A percentile compares a stretch with the other conserved stretches of the same genome.
These are phyloP conservation scores for Pseudohalonectria lignicola DNA, from an alignment of 2,329 filamentous ascomycete genomes.

Conservation along the genomic window DNA sequence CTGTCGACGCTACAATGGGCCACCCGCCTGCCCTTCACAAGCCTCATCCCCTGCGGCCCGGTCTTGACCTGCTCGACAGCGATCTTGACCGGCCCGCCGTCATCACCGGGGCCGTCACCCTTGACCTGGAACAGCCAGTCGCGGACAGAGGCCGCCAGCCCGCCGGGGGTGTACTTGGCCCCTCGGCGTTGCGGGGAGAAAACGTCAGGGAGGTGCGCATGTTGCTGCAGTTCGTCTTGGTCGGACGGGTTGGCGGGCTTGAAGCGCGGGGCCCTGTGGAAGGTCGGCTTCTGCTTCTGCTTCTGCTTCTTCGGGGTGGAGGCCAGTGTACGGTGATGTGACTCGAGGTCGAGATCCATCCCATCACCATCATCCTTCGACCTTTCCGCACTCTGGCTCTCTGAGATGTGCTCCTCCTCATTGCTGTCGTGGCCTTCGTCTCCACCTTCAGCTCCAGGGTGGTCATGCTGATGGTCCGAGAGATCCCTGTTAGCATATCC, in stretches of 20 bases:
- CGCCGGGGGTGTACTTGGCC: slow-evolving; percentile 23
- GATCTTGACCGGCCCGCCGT: slow-evolving; percentile 6
- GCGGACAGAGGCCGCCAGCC: slow-evolving; percentile 28
- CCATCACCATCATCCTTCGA: not conserved
- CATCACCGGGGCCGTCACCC: slow-evolving; percentile 15
- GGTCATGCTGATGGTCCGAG: too few relatives aligned
- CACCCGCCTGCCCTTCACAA: slow-evolving; percentile 12
- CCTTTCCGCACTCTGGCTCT: slow-evolving; percentile 3
- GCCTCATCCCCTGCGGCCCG: slow-evolving; percentile 14
- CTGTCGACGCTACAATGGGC: too few relatives aligned
- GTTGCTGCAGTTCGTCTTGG: slow-evolving; percentile 5
- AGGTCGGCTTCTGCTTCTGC: slow-evolving; percentile 9
- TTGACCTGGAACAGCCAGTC: slow-evolving; percentile 33
- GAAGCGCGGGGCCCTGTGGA: slow-evolving; percentile 26
- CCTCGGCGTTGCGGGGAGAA: slow-evolving; percentile 26
- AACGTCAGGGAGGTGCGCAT: slow-evolving; percentile 21
- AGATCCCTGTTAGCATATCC: too few relatives aligned
- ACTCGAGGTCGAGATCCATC: not conserved
- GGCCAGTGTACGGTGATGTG: not conserved
- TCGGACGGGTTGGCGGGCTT: slow-evolving; percentile 14
- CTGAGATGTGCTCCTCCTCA: not conserved
- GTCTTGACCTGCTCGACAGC: slow-evolving; percentile 13
- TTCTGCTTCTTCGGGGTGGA: slow-evolving; percentile 1
- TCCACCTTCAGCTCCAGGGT: too few relatives aligned
- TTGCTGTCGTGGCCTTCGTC: too few relatives aligned